phyloP scores from a whole-genome alignment of 192 early-diverging fungal species.

The Linnemannia zychae region DNA sequence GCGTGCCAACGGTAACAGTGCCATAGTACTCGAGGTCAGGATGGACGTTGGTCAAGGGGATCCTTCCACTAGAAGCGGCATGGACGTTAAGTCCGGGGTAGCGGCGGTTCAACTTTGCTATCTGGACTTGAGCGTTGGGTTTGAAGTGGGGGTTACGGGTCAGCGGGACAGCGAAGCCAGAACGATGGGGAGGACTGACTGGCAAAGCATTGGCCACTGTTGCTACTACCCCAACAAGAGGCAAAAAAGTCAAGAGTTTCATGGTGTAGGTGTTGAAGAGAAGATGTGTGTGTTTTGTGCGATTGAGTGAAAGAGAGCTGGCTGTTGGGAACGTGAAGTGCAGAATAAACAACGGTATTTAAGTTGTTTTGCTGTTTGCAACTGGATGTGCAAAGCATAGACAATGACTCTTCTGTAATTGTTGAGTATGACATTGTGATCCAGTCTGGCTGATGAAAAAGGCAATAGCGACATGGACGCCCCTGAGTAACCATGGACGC shows the following conservation, averaged over 20 bases:
- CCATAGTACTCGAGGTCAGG: slow-evolving; percentile 71
- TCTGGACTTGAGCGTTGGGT: slow-evolving; percentile 20
- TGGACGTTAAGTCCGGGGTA: slow-evolving; percentile 20
- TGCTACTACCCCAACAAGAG: slow-evolving; percentile 9
- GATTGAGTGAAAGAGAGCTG: not conserved
- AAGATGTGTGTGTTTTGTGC: not conserved
- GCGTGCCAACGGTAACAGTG: slow-evolving; percentile 68
- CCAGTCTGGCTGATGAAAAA: not conserved
- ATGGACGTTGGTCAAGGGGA: slow-evolving; percentile 50
- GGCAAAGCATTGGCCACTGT: slow-evolving; percentile 9
- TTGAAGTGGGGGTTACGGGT: slow-evolving; percentile 29
- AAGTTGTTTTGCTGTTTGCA: not conserved
- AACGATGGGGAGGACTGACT: not conserved
- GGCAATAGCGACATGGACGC: not conserved
- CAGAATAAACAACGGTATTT: not conserved
- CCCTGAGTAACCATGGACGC: not conserved
- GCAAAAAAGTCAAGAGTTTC: slow-evolving; percentile 10
- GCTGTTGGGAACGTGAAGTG: not conserved
- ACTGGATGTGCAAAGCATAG: not conserved
- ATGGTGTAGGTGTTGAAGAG: not conserved
- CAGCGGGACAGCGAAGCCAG: not conserved
- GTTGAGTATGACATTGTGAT: not conserved
- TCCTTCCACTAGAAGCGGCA: not conserved
- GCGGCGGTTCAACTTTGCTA: slow-evolving; percentile 27
- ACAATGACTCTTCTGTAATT: not conserved